Evolutionary conservation across 2,329 filamentous ascomycete genomes (phyloP).

Genomic region (Clarireedia homoeocarpa): DNA sequence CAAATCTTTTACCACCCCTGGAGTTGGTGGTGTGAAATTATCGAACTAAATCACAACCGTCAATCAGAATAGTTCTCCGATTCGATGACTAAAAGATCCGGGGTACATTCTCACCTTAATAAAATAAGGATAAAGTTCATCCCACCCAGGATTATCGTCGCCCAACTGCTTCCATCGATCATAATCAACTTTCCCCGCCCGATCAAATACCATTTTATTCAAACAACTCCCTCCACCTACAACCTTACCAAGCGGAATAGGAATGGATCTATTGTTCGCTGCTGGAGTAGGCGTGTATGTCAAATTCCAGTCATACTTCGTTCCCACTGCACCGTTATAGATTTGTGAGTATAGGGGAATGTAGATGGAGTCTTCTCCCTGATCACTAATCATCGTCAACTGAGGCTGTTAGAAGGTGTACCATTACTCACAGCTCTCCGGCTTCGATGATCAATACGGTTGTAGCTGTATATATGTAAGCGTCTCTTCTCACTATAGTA

Average conservation of each 20-base stretch:
- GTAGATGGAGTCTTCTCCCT: slow-evolving; percentile 7
- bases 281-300: slow-evolving; percentile 31
- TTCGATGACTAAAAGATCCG: neutral
- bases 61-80: neutral
- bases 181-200: slow-evolving; percentile 23
- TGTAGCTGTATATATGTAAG: neutral
- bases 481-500: neutral
- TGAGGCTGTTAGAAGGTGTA: neutral
- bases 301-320: slow-evolving; percentile 36
- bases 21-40: slow-evolving; percentile 1
- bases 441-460: slow-evolving; percentile 7
- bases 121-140: slow-evolving; percentile 16
- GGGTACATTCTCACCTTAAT: neutral
- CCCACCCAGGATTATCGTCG: slow-evolving; percentile 36
- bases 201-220: slow-evolving; percentile 23
- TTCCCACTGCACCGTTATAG: slow-evolving; percentile 16
- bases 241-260: slow-evolving; percentile 26
- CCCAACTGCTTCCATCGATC: slow-evolving; percentile 36
- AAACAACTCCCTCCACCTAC: slow-evolving; percentile 33
- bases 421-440: slow-evolving; percentile 3
- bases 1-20: neutral
- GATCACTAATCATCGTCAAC: neutral
- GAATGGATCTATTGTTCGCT: slow-evolving; percentile 17
- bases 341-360: neutral
- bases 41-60: neutral